A percentile compares a stretch with the other conserved stretches of the same genome.
Evolutionary conservation across 179 eudicot genomes (phyloP).

Genomic region (Beta lomatogona): DNA sequence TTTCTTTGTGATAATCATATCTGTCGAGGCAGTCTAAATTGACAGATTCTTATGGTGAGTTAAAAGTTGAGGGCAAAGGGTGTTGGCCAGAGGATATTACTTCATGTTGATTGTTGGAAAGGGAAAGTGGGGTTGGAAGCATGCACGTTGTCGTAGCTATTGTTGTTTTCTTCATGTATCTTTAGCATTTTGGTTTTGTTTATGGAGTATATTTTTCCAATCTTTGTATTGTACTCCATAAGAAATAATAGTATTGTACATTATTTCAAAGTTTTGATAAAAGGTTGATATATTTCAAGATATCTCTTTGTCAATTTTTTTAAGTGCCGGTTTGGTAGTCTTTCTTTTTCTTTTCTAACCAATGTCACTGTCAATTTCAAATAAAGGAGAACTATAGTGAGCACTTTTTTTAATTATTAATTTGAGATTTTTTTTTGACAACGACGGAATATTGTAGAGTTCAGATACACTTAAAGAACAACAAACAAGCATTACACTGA

Average conservation of each 20-base stretch:
- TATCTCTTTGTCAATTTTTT: no score
- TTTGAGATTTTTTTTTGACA: no score
- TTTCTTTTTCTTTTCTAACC: no score
- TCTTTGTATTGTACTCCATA: background rate
- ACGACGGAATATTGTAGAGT: no score
- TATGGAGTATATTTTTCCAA: background rate
- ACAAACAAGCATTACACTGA: no score
- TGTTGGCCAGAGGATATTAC: background rate
- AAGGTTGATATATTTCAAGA: no score
- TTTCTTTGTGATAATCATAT: background rate
- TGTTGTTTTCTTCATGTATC: slow-evolving; percentile 1
- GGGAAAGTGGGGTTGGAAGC: slow-evolving; percentile 16
- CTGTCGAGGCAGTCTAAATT: background rate
- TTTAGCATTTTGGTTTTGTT: background rate
- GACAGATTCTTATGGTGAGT: background rate
- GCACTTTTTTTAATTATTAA: no score
- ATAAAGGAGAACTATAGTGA: no score
- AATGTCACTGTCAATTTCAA: no score
- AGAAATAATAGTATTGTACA: background rate
- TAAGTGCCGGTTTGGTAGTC: no score
- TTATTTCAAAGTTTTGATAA: no score
- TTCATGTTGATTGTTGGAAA: slow-evolving; percentile 10
- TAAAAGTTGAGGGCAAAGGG: background rate
- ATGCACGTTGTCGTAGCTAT: slow-evolving; percentile 21
- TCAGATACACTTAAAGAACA: no score